These are phyloP conservation scores for Thinopyrum elongatum DNA, from an alignment of 176 grass and related monocot species.

Conservation along the genomic window DNA sequence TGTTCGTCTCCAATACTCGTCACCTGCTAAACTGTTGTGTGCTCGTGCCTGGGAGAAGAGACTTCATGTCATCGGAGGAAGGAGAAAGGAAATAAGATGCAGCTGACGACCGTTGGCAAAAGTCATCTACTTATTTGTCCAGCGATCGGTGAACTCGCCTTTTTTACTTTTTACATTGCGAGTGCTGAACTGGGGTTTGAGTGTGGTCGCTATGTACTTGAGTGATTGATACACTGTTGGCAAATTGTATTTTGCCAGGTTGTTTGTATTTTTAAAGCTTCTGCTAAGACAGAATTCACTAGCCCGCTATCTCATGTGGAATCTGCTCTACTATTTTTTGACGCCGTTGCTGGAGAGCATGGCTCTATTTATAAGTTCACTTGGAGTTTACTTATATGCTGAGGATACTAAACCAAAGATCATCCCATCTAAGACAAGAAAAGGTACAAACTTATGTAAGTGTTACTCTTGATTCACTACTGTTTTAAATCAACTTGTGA, in stretches of 20 bases:
- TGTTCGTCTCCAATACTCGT: not conserved
- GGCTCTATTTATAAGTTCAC: no score
- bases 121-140: not conserved
- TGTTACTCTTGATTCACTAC: no score
- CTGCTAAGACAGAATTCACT: not conserved
- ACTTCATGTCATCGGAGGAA: not conserved
- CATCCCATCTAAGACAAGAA: no score
- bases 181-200: not conserved
- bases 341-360: no score
- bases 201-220: not conserved
- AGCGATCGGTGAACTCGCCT: not conserved
- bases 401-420: no score
- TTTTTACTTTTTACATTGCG: no score
- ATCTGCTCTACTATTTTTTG: no score
- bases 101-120: slow-evolving; percentile 11
- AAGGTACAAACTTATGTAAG: no score
- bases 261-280: not conserved
- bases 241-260: not conserved
- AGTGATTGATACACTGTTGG: not conserved
- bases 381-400: no score
- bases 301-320: no score
- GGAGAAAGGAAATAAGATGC: not conserved
- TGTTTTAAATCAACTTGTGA: no score
- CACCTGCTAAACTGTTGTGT: not conserved
- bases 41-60: not conserved